A percentile compares a stretch with the other conserved stretches of the same genome.
Evolutionary conservation across 352 stramenopile genomes (phyloP).

Genomic region (Pythium phragmitis): DNA sequence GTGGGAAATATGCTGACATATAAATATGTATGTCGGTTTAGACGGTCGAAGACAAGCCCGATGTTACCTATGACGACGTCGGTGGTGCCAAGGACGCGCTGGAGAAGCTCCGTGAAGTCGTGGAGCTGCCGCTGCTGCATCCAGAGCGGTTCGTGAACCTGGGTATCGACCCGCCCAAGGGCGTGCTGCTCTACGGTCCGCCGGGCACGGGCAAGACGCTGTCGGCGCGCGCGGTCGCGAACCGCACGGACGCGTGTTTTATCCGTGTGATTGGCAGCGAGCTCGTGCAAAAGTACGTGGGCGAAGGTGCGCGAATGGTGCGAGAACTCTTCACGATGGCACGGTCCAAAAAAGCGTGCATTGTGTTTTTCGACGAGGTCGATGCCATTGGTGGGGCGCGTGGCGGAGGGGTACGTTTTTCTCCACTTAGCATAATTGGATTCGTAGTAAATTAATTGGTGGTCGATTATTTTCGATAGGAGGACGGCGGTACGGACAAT

Average conservation of each 20-base stretch:
- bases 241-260: conserved; percentile 99
- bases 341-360: conserved; percentile 97
- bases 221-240: conserved; percentile 96
- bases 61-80: conserved; percentile 99
- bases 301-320: conserved; percentile 98
- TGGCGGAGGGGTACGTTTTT: conserved; percentile 44
- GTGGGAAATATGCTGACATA: conserved; percentile 24
- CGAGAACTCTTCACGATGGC: conserved; percentile 99
- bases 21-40: conserved; percentile 37
- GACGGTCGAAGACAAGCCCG: conserved; percentile 99
- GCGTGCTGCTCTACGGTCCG: conserved; percentile 97
- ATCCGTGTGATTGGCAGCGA: conserved; percentile 99
- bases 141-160: conserved; percentile 98
- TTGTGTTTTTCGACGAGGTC: conserved; percentile 99
- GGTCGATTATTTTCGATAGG: conserved; percentile 24
- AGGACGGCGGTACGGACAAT: conserved; percentile 96
- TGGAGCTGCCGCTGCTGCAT: conserved; percentile 98
- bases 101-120: conserved; percentile 98
- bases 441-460: neutral
- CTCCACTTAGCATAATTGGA: neutral
- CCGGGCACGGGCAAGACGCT: conserved; percentile 98
- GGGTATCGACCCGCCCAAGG: conserved; percentile 99
- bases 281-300: conserved; percentile 99
- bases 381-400: conserved; percentile 97
- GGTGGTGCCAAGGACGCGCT: conserved; percentile 98